phyloP scores from a whole-genome alignment of 1,284 basidiomycete genomes.

The Salmacisia buchloeana region DNA sequence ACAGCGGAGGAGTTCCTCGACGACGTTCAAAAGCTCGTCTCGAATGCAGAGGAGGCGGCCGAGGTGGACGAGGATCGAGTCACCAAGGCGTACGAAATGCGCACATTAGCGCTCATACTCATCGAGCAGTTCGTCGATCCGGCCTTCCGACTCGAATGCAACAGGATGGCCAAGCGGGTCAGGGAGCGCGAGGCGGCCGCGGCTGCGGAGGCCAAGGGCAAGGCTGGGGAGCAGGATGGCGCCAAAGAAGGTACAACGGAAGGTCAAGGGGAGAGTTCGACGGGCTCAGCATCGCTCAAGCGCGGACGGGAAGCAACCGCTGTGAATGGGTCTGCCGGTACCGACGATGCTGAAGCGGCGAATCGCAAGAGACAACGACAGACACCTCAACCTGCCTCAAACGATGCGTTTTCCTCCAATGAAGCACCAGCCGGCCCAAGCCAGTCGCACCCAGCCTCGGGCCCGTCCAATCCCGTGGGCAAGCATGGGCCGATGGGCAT shows the following conservation, averaged over 20 bases:
- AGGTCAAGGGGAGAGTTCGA: neutral
- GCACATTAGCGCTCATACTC: constrained; percentile 76
- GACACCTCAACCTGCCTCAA: neutral
- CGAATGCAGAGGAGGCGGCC: constrained; percentile 64
- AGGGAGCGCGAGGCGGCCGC: constrained; percentile 56
- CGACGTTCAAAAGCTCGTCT: constrained; percentile 80
- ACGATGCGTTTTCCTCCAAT: too few relatives aligned
- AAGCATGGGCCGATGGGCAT: constrained; percentile 2
- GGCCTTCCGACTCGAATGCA: constrained; percentile 74
- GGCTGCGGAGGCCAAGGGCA: too few relatives aligned
- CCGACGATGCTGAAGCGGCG: neutral
- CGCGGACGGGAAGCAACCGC: too few relatives aligned
- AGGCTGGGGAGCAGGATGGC: too few relatives aligned
- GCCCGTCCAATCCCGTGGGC: too few relatives aligned
- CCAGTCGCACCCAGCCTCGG: too few relatives aligned
- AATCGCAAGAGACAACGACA: neutral
- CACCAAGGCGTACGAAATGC: constrained; percentile 82
- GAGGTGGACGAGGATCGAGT: constrained; percentile 67
- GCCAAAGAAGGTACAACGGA: neutral
- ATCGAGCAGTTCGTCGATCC: constrained; percentile 78
- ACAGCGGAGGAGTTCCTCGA: constrained; percentile 80
- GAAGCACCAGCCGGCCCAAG: too few relatives aligned
- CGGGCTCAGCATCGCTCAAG: too few relatives aligned
- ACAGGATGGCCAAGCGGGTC: constrained; percentile 77
- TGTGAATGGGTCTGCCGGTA: too few relatives aligned